These are phyloP conservation scores for Fusarium sp. DNA, from an alignment of 2,329 filamentous ascomycete genomes.

Conservation along the genomic window DNA sequence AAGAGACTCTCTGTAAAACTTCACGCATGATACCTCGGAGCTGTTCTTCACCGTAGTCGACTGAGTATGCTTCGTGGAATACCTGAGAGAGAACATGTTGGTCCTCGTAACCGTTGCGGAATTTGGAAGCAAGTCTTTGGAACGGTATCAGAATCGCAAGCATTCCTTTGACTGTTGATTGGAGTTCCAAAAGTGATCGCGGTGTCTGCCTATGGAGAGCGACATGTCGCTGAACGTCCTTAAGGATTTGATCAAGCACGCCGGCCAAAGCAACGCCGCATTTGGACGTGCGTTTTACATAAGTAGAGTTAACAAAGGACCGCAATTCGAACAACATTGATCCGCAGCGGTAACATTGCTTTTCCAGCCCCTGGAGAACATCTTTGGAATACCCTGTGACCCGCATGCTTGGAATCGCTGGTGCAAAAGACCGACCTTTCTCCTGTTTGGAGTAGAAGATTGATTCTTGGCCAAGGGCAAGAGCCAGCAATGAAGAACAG, in stretches of 20 bases:
- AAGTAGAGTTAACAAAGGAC: conserved; percentile 58
- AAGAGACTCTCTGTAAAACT: conserved; percentile 69
- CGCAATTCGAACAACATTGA: conserved; percentile 57
- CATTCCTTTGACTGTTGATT: conserved; percentile 58
- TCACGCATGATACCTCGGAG: conserved; percentile 73
- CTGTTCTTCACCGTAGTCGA: conserved; percentile 70
- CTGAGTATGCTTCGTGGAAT: conserved; percentile 68
- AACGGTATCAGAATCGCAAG: conserved; percentile 62
- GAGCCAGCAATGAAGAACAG: conserved; percentile 66
- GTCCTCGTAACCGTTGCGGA: conserved; percentile 60
- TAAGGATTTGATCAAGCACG: conserved; percentile 58
- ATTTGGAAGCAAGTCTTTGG: conserved; percentile 58
- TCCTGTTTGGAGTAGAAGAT: conserved; percentile 73
- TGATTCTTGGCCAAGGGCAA: conserved; percentile 77
- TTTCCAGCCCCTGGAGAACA: conserved; percentile 57
- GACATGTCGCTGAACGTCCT: conserved; percentile 60
- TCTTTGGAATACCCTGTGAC: conserved; percentile 66
- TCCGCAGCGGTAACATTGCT: conserved; percentile 58
- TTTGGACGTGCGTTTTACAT: conserved; percentile 54
- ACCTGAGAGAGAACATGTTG: conserved; percentile 69
- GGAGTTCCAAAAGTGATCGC: conserved; percentile 63
- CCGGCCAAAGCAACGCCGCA: conserved; percentile 63
- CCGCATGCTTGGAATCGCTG: conserved; percentile 57
- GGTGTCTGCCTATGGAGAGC: conserved; percentile 53
- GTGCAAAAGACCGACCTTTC: conserved; percentile 61